Conservation (phyloP, 305 asterid genomes). For the Coffea humblotiana region DNA sequence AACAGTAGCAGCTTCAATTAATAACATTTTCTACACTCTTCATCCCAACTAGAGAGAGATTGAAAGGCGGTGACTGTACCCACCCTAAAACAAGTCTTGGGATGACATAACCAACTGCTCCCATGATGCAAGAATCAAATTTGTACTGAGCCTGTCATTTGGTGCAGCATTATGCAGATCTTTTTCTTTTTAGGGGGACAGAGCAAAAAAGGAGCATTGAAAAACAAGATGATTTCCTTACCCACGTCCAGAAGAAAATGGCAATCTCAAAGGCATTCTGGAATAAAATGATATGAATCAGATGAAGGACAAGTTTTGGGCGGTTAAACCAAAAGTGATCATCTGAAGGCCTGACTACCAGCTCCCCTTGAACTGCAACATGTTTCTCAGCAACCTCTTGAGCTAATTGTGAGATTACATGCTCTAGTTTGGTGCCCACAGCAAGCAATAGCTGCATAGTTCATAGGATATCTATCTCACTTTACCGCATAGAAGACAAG, state of each 20-base stretch:
- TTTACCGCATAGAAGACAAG: neutral
- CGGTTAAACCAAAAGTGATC: constrained; percentile 69
- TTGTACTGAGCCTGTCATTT: constrained; percentile 43
- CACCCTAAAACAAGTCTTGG: constrained; percentile 75
- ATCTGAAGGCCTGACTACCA: constrained; percentile 63
- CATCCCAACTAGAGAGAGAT: neutral
- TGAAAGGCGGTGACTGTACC: constrained; percentile 36
- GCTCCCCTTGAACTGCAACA: constrained; percentile 47
- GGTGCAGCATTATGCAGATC: neutral
- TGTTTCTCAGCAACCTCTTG: constrained; percentile 59
- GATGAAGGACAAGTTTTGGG: constrained; percentile 54
- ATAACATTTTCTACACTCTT: neutral
- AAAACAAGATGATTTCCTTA: constrained; percentile 15
- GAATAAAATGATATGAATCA: constrained; percentile 59
- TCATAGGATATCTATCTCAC: neutral
- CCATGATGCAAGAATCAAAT: constrained; percentile 80
- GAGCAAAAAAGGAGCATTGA: neutral
- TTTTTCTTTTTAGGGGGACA: neutral
- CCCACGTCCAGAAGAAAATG: constrained; percentile 73
- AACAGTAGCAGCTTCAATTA: neutral
- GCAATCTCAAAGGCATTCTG: constrained; percentile 79
- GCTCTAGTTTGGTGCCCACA: constrained; percentile 73
- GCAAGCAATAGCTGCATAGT: constrained; percentile 56
- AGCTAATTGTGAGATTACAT: constrained; percentile 62
- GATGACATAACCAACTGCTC: constrained; percentile 44